Percentiles rank a stretch among this genome's conserved stretches.
Evolutionary conservation across 495 filamentous ascomycete genomes (phyloP).

Genomic region (Cercophora samala): DNA sequence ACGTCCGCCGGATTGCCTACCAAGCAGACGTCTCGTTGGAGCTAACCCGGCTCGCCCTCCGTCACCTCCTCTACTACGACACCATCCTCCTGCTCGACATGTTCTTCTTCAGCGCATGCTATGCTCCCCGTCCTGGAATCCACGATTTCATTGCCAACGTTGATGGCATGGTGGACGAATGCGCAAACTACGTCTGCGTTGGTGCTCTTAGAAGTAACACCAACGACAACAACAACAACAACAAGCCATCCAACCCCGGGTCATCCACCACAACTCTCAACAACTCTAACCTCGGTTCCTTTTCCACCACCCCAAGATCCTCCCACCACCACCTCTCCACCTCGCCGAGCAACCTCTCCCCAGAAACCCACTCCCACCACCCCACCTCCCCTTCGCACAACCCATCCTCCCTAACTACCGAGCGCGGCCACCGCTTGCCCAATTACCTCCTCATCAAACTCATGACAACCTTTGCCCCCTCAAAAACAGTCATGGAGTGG

Average conservation of each 20-base stretch:
- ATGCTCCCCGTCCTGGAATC: constrained; percentile 76
- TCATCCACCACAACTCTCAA: neutral
- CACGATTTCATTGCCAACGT: constrained; percentile 66
- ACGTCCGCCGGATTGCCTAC: constrained; percentile 77
- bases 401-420: neutral
- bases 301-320: neutral
- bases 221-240: neutral
- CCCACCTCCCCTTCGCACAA: neutral
- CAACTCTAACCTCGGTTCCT: neutral
- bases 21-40: constrained; percentile 80
- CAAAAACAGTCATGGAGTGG: constrained; percentile 78
- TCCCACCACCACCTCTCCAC: neutral
- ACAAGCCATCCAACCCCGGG: neutral
- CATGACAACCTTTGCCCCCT: constrained; percentile 74
- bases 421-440: constrained; percentile 34
- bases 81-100: constrained; percentile 84
- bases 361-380: neutral
- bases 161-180: constrained; percentile 75
- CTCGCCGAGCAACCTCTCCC: neutral
- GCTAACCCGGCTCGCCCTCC: constrained; percentile 76
- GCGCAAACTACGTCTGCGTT: constrained; percentile 69
- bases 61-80: constrained; percentile 87
- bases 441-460: constrained; percentile 61
- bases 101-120: constrained; percentile 88
- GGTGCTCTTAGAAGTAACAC: constrained; percentile 11